phyloP scores from a whole-genome alignment of 805 yeast genomes.

The Kazachstania taianensis region DNA sequence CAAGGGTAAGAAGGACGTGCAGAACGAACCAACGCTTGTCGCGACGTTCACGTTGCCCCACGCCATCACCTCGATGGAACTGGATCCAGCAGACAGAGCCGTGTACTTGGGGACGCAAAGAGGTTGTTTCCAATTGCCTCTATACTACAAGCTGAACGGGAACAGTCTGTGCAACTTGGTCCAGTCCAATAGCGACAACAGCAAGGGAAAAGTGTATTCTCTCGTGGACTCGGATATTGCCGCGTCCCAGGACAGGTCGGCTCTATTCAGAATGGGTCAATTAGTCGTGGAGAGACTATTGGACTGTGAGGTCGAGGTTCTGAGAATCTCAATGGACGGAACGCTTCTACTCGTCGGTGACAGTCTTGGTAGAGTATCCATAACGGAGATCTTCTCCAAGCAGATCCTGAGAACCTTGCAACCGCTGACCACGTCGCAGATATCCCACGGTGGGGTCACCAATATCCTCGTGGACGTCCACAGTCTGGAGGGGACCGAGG shows the following conservation, averaged over 20 bases:
- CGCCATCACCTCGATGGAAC: conserved; percentile 46
- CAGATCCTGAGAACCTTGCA: conserved; percentile 52
- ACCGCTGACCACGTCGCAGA: conserved; percentile 21
- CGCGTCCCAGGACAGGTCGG: conserved; percentile 15
- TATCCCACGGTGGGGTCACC: conserved; percentile 20
- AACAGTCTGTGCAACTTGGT: conserved; percentile 38
- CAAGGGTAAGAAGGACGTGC: conserved; percentile 20
- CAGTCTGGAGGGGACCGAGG: conserved; percentile 1
- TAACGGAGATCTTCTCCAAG: conserved; percentile 60
- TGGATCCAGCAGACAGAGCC: conserved; percentile 74
- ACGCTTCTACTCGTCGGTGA: conserved; percentile 67
- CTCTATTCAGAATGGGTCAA: conserved; percentile 21
- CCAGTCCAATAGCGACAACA: conserved; percentile 37
- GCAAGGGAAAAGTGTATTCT: conserved; percentile 30
- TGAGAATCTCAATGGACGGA: conserved; percentile 65
- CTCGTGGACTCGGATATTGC: conserved; percentile 34
- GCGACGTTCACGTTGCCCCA: conserved; percentile 63
- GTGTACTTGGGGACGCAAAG: conserved; percentile 57
- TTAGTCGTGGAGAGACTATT: conserved; percentile 16
- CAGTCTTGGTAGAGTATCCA: conserved; percentile 51
- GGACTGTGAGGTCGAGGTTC: conserved; percentile 27
- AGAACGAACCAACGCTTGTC: conserved; percentile 30
- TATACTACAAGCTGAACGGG: conserved; percentile 26
- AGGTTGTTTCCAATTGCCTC: conserved; percentile 35
- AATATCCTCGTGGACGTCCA: conserved; percentile 12